Evolutionary conservation across 768 basidiomycete species (phyloP), one percentile per base, ranked within the genome.

Genomic region (Pisolithus tinctorius): DNA sequence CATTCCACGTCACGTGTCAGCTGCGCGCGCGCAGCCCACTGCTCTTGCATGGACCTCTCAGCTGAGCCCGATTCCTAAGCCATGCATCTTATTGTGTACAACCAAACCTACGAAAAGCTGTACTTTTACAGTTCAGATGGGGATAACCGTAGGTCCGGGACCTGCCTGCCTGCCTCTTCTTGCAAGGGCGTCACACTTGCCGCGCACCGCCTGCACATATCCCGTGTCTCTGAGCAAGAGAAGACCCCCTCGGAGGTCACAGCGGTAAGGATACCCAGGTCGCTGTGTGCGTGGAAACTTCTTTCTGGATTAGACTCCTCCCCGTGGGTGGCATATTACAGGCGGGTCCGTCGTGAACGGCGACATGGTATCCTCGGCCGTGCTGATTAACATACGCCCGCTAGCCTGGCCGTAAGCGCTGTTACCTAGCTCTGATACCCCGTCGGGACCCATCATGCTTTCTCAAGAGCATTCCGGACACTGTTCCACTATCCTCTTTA

Each of bases 401-500:
- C n/a, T 53, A 86, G 84, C 57, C 77, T 6, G 69, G 74, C 8
- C 68, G 67, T 48, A 71, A 68, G 43, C 71, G 74, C 44, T 69
- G 74, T 49, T 69, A 67, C 50, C 56, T 92, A 14, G 58, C 82
- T 4, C 71, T 91, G 20, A 63, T 92, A 30, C 78, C 80, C n/a
- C 73, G 69, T 41, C 74, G 90, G 51, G 71, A 81, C 49, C 62
- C 82, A 48, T 70, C 77, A 5, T 75, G 79, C 2, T 93, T 79
- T 58, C 62, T 83, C 48, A 70, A 76, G 10, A 67, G 78, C 30
- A 71, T 95, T 44, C 84, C 90, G 2, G 84, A 93, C 64, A 61
- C 69, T 2, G 69, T 79, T 0, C 76, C 84, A 6, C 68, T 95
- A 27, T 89, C 88, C 8, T 84, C 84, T 20, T 61, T 93, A n/a